Evolutionary conservation across 2,329 filamentous ascomycete genomes (phyloP).

Genomic region (Ploettnerulaceae sp.): DNA sequence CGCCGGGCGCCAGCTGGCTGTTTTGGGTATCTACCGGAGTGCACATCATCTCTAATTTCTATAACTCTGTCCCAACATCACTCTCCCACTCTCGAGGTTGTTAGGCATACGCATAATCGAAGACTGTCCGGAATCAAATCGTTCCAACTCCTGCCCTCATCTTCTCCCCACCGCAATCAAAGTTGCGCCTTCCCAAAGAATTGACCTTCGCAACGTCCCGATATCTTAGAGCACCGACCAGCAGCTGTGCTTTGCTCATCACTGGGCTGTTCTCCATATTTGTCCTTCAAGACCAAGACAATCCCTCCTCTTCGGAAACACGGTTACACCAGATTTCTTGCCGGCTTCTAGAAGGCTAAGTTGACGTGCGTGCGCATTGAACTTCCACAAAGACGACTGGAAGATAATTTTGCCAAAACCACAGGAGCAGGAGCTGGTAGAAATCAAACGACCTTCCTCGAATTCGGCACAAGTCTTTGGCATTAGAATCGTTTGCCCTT

Average conservation of each 20-base stretch:
- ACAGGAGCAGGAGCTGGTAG: not conserved
- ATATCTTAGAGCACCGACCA: slow-evolving; percentile 17
- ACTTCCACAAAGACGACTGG: not conserved
- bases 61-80: slow-evolving; percentile 25
- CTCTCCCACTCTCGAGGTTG: not conserved
- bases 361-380: slow-evolving; percentile 10
- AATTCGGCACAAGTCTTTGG: slow-evolving; percentile 12
- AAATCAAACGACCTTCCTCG: slow-evolving; percentile 1
- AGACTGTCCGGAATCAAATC: slow-evolving; percentile 10
- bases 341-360: slow-evolving; percentile 21
- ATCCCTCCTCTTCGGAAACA: slow-evolving; percentile 8
- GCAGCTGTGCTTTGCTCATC: slow-evolving; percentile 15
- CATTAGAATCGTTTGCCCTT: slow-evolving; percentile 25
- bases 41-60: slow-evolving; percentile 9
- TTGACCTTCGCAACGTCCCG: slow-evolving; percentile 3
- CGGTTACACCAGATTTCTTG: slow-evolving; percentile 6
- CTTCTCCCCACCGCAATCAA: slow-evolving; percentile 4
- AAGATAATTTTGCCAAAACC: not conserved
- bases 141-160: slow-evolving; percentile 22
- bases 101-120: slow-evolving; percentile 15
- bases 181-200: not conserved
- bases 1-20: not conserved
- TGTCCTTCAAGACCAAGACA: slow-evolving; percentile 9
- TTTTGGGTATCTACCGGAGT: slow-evolving; percentile 10
- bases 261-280: slow-evolving; percentile 16